These are phyloP conservation scores for Themeda triandra DNA, from an alignment of 176 grass and related monocot species.

Conservation along the genomic window DNA sequence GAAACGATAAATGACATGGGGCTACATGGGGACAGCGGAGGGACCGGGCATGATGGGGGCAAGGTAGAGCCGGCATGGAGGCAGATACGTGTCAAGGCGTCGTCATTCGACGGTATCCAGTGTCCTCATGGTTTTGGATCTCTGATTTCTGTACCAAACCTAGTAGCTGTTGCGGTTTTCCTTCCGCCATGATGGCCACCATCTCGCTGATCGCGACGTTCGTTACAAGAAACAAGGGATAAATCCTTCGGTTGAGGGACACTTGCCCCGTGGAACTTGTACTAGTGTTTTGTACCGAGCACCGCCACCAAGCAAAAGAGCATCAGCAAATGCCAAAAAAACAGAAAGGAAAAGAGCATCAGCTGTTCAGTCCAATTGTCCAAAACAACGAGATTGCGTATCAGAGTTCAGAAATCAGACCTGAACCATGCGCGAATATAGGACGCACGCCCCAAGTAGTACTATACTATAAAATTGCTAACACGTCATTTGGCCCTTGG, in stretches of 20 bases:
- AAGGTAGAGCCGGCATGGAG: neutral
- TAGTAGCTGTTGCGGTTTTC: neutral
- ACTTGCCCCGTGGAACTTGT: neutral
- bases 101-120: neutral
- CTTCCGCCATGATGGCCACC: neutral
- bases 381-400: neutral
- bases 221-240: neutral
- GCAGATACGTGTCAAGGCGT: neutral
- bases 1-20: slow-evolving; percentile 6
- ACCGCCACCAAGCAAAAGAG: neutral
- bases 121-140: neutral
- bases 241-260: neutral
- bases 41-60: neutral
- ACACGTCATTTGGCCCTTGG: neutral
- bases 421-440: neutral
- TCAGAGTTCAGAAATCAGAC: neutral
- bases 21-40: neutral
- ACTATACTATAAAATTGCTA: neutral
- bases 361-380: neutral
- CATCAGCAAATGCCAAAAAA: neutral
- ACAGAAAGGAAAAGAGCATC: neutral
- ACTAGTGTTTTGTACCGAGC: neutral
- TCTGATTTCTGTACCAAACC: neutral
- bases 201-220: neutral
- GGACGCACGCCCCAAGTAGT: neutral